Evolutionary conservation across 371 early-diverging fungal species (phyloP), one percentile per base, ranked within the genome.

Genomic region (Homolaphlyctis polyrhiza): DNA sequence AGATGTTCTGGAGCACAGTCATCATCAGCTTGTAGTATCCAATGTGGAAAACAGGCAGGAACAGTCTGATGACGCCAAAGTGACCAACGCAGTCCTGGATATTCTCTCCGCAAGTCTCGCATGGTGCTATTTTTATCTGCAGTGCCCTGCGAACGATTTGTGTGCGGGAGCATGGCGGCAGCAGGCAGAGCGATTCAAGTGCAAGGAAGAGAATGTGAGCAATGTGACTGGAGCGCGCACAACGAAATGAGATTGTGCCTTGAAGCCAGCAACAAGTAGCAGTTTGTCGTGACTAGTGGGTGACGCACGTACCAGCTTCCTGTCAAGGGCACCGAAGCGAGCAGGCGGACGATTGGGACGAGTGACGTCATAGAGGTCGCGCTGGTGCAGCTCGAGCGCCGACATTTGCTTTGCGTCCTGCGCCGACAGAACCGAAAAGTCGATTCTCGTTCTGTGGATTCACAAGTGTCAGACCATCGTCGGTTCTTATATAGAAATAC

Each of bases 11-110:
- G 39, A 99, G 77, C 64, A 98, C 92, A 45, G 85, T 86, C 35
- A 93, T 85, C 36, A 89, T 91, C 33, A 89, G 83, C 77, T 94
- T 90, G 70, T 98, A 96, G 70, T 94, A 96, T 58, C 99, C 99
- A 72, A 94, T 90, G 70, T 99, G 99, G 72, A 97, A 99, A 18
- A 99, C 95, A 2, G 99, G 99, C 43, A 98, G 82, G 32, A 88
- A 88, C 8, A 99, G 85, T 52, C 92, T 89, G 35, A 99, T 84
- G 71, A 94, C 90, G 29, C 99, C 99, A 85, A 92, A 99, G 78
- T 99, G 99, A 35, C 99, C 99, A 49, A 92, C 88, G 78, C 99
- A 99, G 57, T 96, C 94, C 67, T 88, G 82, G 74, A 95, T 80
- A 58, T 79, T 82, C 71, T 91, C 86, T 13, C 89, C 90, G 74